Evolutionary conservation across 139 green algal genomes (phyloP), one percentile per base, ranked within the genome.

Genomic region (Edaphochlamys debaryana): DNA sequence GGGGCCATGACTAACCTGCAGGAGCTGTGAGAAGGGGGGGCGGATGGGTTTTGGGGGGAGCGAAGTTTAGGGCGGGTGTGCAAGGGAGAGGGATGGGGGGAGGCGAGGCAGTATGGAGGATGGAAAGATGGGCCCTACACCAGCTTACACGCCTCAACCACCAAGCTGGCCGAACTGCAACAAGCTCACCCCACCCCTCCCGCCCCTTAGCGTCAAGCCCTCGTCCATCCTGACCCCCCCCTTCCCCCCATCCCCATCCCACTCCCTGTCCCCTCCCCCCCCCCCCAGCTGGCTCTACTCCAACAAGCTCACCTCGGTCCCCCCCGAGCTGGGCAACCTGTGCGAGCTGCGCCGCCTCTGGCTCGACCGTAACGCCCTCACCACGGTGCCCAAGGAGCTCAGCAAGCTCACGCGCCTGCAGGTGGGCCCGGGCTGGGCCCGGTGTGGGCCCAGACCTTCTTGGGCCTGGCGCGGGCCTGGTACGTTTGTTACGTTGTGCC

Each of bases 361-460:
- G 82, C 79, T 87, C 1, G 84, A 92, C 70, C 62, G 77, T 41
- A 92, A 92, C 82, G 36, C 79, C 50, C 67, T 91, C 13, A 75
- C 36, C 2, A 30, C 15, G 2, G 50, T 91, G 42, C 85, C 88
- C 29, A 34, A 52, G 13, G 81, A 88, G 67, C 48, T 91, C 34
- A 72, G 66, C 73, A 29, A 69, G 2, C 83, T 88, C 54, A 77
- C 67, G 0, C 40, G 67, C 27, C 79, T 91, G 56, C 87, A 86
- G 85, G 85, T 88, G 69, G 9, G 34, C 3, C 25, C 7, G 20
- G 48, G 50, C 50, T n/a, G n/a, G n/a, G n/a, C n/a, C n/a, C n/a
- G 50, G 9, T 19, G 7, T 58, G 50, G 50, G 50, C 9, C 20
- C 48, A 54, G 48, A 23, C 15, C 48, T 9, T 54, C n/a, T n/a